Percentiles rank a stretch among this genome's conserved stretches.
These are phyloP conservation scores for Globisporangium yorkense DNA, from an alignment of 352 stramenopile species.

Conservation along the genomic window DNA sequence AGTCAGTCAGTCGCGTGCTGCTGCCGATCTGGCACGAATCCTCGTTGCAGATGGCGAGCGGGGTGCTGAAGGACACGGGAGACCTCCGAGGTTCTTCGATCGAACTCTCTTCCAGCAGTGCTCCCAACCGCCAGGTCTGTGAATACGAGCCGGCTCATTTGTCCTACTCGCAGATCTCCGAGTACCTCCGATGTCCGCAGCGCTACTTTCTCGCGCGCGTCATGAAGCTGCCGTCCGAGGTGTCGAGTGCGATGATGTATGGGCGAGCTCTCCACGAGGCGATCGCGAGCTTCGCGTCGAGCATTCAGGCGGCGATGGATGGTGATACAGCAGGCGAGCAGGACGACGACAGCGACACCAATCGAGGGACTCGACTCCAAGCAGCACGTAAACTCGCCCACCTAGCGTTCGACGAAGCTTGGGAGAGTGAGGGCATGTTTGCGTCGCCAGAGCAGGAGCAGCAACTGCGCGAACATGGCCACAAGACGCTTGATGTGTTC, in stretches of 20 bases:
- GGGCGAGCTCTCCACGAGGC: slow-evolving; percentile 66
- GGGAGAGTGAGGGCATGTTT: slow-evolving; percentile 33
- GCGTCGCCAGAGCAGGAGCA: slow-evolving; percentile 25
- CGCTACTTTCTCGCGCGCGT: slow-evolving; percentile 72
- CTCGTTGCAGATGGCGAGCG: neutral
- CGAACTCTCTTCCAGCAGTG: neutral
- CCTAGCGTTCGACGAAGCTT: neutral
- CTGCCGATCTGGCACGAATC: slow-evolving; percentile 21
- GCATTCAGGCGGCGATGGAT: slow-evolving; percentile 12
- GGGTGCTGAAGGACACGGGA: neutral
- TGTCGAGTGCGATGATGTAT: slow-evolving; percentile 66
- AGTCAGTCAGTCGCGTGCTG: slow-evolving; percentile 27
- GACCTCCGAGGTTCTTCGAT: neutral
- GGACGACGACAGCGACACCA: slow-evolving; percentile 9
- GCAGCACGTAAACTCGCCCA: slow-evolving; percentile 7
- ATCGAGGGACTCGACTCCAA: neutral
- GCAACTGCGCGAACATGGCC: slow-evolving; percentile 28
- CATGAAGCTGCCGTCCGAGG: slow-evolving; percentile 43
- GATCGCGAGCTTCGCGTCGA: slow-evolving; percentile 43
- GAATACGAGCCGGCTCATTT: slow-evolving; percentile 51
- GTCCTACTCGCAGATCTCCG: slow-evolving; percentile 77
- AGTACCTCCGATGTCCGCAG: slow-evolving; percentile 76
- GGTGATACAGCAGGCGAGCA: slow-evolving; percentile 12
- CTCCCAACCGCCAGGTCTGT: neutral
- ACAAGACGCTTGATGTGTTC: slow-evolving; percentile 36